Evolutionary conservation across 768 basidiomycete species (phyloP).

Genomic region (Pulveroboletus sp.): DNA sequence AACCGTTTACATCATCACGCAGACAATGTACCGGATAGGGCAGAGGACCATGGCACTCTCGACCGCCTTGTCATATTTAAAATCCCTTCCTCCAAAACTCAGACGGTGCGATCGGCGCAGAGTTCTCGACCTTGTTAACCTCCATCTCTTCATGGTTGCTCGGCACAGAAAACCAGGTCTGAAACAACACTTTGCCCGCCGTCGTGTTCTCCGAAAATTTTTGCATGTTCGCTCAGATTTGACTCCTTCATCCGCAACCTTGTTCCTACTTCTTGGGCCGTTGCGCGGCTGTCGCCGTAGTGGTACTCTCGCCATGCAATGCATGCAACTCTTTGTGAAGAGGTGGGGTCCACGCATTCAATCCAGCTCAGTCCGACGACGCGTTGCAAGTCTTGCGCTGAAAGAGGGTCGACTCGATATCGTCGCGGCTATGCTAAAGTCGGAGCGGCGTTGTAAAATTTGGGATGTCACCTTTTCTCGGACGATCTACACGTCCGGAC

Average conservation of each 20-base stretch:
- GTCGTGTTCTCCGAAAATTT: slow-evolving; percentile 43
- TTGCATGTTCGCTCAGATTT: slow-evolving; percentile 47
- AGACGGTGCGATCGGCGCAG: slow-evolving; percentile 30
- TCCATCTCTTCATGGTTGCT: slow-evolving; percentile 40
- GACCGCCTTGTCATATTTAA: slow-evolving; percentile 49
- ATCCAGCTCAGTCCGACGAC: slow-evolving; percentile 58
- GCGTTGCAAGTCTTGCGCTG: slow-evolving; percentile 55
- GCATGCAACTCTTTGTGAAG: slow-evolving; percentile 43
- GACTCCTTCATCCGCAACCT: slow-evolving; percentile 55
- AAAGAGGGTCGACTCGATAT: slow-evolving; percentile 65
- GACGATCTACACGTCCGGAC: slow-evolving; percentile 7
- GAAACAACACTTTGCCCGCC: slow-evolving; percentile 42
- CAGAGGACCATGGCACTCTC: slow-evolving; percentile 39
- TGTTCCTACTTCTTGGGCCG: slow-evolving; percentile 56
- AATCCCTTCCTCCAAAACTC: slow-evolving; percentile 44
- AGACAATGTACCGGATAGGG: slow-evolving; percentile 42
- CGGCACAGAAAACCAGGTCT: slow-evolving; percentile 37
- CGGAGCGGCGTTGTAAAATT: slow-evolving; percentile 13
- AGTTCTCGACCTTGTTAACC: slow-evolving; percentile 50
- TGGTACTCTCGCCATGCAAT: slow-evolving; percentile 50
- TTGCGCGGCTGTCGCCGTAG: slow-evolving; percentile 48
- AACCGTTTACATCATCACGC: slow-evolving; percentile 44
- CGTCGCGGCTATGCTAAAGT: slow-evolving; percentile 24
- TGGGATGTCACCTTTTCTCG: slow-evolving; percentile 6
- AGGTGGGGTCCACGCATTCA: slow-evolving; percentile 57